Conservation (phyloP, 441 rosid genomes). For the Brassica hybrid region DNA sequence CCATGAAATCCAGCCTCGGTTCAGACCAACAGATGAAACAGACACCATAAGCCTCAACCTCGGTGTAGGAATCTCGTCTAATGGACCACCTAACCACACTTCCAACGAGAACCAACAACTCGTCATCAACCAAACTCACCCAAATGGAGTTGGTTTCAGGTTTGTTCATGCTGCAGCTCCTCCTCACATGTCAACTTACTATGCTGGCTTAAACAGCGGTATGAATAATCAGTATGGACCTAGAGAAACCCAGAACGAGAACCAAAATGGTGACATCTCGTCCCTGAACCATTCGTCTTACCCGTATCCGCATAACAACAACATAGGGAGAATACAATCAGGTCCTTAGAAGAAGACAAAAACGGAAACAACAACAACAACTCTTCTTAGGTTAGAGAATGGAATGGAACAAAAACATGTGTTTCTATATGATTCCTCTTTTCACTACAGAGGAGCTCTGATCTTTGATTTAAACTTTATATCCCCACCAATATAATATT, state of each 20-base stretch:
- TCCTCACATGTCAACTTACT: slow-evolving; percentile 48
- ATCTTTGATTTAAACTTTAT: neutral
- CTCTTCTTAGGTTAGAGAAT: slow-evolving; percentile 37
- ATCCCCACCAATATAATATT: slow-evolving; percentile 14
- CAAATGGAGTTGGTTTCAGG: slow-evolving; percentile 57
- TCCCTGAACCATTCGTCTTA: slow-evolving; percentile 61
- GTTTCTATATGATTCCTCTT: slow-evolving; percentile 9
- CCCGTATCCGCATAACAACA: slow-evolving; percentile 62
- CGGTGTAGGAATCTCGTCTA: slow-evolving; percentile 84
- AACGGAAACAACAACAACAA: neutral
- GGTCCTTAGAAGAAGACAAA: slow-evolving; percentile 63
- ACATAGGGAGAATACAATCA: slow-evolving; percentile 67
- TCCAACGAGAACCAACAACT: slow-evolving; percentile 52
- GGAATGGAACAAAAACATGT: neutral
- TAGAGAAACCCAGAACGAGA: slow-evolving; percentile 60
- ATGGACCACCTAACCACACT: slow-evolving; percentile 52
- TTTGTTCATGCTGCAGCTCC: slow-evolving; percentile 49
- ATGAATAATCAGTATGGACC: slow-evolving; percentile 63
- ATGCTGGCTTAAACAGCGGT: slow-evolving; percentile 42
- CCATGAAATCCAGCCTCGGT: slow-evolving; percentile 63
- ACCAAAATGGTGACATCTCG: slow-evolving; percentile 52
- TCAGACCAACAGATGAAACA: slow-evolving; percentile 58
- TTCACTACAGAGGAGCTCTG: slow-evolving; percentile 6
- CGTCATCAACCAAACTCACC: slow-evolving; percentile 47
- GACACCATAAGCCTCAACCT: slow-evolving; percentile 88